Evolutionary conservation across 305 asterid genomes (phyloP).

Genomic region (Ajuga reptans): DNA sequence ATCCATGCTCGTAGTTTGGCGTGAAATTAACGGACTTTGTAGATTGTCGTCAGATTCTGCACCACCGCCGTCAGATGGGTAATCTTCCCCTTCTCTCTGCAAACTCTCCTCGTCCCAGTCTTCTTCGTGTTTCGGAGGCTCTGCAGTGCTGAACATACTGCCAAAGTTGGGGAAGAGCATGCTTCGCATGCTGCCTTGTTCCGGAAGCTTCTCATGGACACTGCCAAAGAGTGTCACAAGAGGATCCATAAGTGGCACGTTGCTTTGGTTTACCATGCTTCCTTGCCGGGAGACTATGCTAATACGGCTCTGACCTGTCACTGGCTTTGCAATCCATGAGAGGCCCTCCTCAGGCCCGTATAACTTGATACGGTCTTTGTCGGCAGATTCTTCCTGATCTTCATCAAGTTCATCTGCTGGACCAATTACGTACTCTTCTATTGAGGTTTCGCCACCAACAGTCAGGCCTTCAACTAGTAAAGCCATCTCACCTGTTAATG

Average conservation of each 20-base stretch:
- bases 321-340: constrained; percentile 85
- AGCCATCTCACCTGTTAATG: constrained; percentile 76
- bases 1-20: constrained; percentile 64
- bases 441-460: constrained; percentile 68
- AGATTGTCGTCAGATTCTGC: constrained; percentile 54
- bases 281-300: constrained; percentile 69
- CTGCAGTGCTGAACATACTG: constrained; percentile 81
- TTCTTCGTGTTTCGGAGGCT: constrained; percentile 42
- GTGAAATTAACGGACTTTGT: constrained; percentile 78
- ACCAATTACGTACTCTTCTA: constrained; percentile 81
- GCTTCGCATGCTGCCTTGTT: constrained; percentile 73
- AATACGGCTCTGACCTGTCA: constrained; percentile 57
- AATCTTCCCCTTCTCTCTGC: constrained; percentile 59
- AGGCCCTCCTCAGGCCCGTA: constrained; percentile 86
- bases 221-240: constrained; percentile 86
- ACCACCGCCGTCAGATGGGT: constrained; percentile 36
- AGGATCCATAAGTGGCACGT: constrained; percentile 68
- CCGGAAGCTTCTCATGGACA: constrained; percentile 75
- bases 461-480: constrained; percentile 81
- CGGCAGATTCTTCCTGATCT: constrained; percentile 43
- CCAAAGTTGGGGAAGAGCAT: constrained; percentile 91
- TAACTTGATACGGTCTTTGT: constrained; percentile 51
- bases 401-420: constrained; percentile 54
- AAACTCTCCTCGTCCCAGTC: constrained; percentile 86
- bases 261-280: constrained; percentile 47